A percentile compares a stretch with the other conserved stretches of the same genome.
Conservation (phyloP, 768 basidiomycete species). For the Kwoniella shandongensis region DNA sequence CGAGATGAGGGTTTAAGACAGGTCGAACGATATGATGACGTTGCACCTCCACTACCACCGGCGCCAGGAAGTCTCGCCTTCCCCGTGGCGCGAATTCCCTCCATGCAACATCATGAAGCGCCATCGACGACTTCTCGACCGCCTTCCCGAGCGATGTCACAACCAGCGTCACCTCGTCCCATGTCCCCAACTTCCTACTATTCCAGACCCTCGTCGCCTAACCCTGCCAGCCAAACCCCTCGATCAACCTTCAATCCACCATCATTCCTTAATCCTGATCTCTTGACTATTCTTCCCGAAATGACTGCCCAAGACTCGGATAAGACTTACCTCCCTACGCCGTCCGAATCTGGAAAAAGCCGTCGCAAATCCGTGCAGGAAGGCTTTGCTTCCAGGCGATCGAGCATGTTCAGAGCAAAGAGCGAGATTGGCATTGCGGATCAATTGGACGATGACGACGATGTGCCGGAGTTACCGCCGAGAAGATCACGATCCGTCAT, state of each 20-base stretch:
- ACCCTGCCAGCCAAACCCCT: not conserved
- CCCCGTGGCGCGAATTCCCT: slow-evolving; percentile 14
- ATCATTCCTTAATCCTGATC: slow-evolving; percentile 41
- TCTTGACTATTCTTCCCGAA: slow-evolving; percentile 48
- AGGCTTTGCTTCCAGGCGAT: slow-evolving; percentile 13
- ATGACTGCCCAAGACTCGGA: slow-evolving; percentile 38
- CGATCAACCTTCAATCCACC: slow-evolving; percentile 31
- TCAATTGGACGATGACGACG: slow-evolving; percentile 18
- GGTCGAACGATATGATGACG: not conserved
- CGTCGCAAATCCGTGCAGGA: slow-evolving; percentile 13
- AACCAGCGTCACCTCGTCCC: slow-evolving; percentile 5
- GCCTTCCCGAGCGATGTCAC: slow-evolving; percentile 1
- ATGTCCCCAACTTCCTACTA: slow-evolving; percentile 17
- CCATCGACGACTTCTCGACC: not conserved
- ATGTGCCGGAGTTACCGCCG: slow-evolving; percentile 15
- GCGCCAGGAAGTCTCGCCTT: slow-evolving; percentile 13
- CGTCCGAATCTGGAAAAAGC: slow-evolving; percentile 21
- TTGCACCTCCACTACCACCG: not conserved
- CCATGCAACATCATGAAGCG: not conserved
- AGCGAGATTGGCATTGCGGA: slow-evolving; percentile 10
- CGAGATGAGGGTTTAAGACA: not conserved
- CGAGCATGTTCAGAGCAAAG: slow-evolving; percentile 25
- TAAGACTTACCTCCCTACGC: slow-evolving; percentile 19
- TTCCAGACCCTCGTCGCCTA: slow-evolving; percentile 27
- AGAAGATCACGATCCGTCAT: slow-evolving; percentile 34